phyloP scores from a whole-genome alignment of 192 early-diverging fungal species.

The Spinellus fusiger region DNA sequence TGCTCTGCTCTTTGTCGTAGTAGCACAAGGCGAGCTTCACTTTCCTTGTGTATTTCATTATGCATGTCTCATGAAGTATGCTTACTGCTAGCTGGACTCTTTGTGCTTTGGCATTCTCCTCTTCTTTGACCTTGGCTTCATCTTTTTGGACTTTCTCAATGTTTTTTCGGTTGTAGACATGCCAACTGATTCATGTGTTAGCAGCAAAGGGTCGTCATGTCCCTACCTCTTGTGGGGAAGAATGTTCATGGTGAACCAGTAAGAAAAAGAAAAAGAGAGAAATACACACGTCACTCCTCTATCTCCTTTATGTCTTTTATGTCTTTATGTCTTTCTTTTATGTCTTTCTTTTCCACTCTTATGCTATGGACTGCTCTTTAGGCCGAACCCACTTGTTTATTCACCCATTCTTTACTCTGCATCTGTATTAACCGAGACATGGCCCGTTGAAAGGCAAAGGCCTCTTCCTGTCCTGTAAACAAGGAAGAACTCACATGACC shows the following conservation, averaged over 20 bases:
- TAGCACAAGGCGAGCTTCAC: slow-evolving; percentile 50
- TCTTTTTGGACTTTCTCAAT: slow-evolving; percentile 58
- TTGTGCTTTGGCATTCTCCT: slow-evolving; percentile 45
- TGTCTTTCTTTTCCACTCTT: neutral
- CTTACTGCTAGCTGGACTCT: slow-evolving; percentile 51
- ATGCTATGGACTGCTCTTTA: neutral
- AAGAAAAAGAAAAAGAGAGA: neutral
- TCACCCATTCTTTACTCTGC: slow-evolving; percentile 74
- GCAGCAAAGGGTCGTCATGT: neutral
- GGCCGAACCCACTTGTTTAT: neutral
- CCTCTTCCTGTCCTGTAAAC: slow-evolving; percentile 86
- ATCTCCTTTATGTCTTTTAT: neutral
- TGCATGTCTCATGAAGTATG: neutral
- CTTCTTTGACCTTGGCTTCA: slow-evolving; percentile 58
- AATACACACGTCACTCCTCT: neutral
- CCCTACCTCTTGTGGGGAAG: slow-evolving; percentile 60
- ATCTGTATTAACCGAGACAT: slow-evolving; percentile 90
- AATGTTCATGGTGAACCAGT: slow-evolving; percentile 45
- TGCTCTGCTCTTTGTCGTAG: slow-evolving; percentile 42
- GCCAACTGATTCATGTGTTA: slow-evolving; percentile 47
- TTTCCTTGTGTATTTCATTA: slow-evolving; percentile 36
- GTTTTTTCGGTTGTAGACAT: slow-evolving; percentile 72
- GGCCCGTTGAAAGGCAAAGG: slow-evolving; percentile 93
- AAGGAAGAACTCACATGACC: slow-evolving; percentile 50
- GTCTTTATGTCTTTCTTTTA: neutral